Conservation (phyloP, 495 filamentous ascomycete genomes). For the Penicillium macrosclerotiorum region DNA sequence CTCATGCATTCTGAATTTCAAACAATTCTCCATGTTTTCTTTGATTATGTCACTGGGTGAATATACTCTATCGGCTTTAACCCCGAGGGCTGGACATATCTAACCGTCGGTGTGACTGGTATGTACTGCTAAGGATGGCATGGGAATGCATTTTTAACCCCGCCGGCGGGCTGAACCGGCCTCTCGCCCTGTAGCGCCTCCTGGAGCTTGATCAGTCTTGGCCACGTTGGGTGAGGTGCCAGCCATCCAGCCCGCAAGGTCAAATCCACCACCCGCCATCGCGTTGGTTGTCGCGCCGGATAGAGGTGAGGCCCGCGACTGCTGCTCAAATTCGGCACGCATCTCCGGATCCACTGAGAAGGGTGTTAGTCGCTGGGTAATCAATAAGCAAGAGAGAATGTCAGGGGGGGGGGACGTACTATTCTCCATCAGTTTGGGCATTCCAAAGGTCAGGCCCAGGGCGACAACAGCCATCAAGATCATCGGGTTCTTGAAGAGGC, state of each 20-base stretch:
- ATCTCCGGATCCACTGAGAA: conserved; percentile 90
- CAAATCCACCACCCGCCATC: conserved; percentile 57
- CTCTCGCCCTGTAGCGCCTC: conserved; percentile 37
- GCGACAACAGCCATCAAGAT: conserved; percentile 83
- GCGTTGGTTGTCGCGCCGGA: conserved; percentile 42
- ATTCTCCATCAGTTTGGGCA: conserved; percentile 94
- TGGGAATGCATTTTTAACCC: conserved; percentile 28
- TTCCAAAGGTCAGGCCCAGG: conserved; percentile 76
- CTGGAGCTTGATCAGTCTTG: conserved; percentile 24
- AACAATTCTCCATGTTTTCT: no score
- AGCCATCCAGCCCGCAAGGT: conserved; percentile 84
- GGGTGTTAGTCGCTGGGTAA: not conserved
- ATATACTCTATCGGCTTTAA: no score
- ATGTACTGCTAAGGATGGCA: no score
- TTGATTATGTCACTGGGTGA: no score
- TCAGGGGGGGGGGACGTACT: conserved; percentile 57
- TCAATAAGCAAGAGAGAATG: conserved; percentile 2
- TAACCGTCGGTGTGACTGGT: no score
- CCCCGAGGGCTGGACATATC: no score
- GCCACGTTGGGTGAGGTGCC: conserved; percentile 31
- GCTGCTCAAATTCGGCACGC: conserved; percentile 85
- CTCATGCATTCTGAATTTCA: no score
- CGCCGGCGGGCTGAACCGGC: conserved; percentile 34
- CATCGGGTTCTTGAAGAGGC: conserved; percentile 89
- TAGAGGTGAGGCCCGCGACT: conserved; percentile 73